Conservation (phyloP, 495 filamentous ascomycete species). For the Aspergillus sclerotiicarbonarius region DNA sequence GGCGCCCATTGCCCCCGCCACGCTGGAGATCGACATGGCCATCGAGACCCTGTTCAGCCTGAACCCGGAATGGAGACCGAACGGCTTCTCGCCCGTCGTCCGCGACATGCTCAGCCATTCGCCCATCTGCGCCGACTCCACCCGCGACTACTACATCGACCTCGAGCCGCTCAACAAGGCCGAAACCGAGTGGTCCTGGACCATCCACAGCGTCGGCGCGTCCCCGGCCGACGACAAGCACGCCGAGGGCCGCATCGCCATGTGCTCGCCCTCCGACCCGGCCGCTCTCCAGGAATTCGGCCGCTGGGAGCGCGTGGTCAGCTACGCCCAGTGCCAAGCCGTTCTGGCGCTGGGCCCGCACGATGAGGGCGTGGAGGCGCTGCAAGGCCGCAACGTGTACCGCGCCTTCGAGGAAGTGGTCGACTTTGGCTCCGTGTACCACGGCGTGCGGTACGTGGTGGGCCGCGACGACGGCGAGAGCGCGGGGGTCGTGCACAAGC, state of each 20-base stretch:
- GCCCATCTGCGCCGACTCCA: conserved; percentile 36
- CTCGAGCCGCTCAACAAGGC: conserved; percentile 13
- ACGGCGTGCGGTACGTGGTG: conserved; percentile 43
- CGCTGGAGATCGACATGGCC: conserved; percentile 42
- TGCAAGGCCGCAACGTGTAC: conserved; percentile 48
- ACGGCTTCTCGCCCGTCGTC: conserved; percentile 28
- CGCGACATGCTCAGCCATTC: conserved; percentile 32
- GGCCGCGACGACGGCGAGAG: conserved; percentile 31
- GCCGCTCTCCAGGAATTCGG: conserved; percentile 29
- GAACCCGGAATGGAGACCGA: conserved; percentile 19
- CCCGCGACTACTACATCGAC: conserved; percentile 37
- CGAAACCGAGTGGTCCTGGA: conserved; percentile 19
- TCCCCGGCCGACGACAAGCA: neutral
- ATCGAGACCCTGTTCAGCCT: conserved; percentile 43
- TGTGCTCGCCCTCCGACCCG: neutral
- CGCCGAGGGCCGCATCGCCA: neutral
- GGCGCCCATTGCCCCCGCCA: conserved; percentile 46
- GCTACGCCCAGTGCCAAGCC: conserved; percentile 31
- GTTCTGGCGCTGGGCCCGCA: conserved; percentile 24
- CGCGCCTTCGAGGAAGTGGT: conserved; percentile 39
- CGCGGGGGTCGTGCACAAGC: conserved; percentile 38
- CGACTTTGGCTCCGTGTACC: conserved; percentile 41
- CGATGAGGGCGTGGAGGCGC: conserved; percentile 37
- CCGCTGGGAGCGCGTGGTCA: conserved; percentile 37
- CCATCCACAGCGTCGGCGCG: neutral